Evolutionary conservation across 2,329 filamentous ascomycete species (phyloP).

Genomic region (Coniochaeta sp.): DNA sequence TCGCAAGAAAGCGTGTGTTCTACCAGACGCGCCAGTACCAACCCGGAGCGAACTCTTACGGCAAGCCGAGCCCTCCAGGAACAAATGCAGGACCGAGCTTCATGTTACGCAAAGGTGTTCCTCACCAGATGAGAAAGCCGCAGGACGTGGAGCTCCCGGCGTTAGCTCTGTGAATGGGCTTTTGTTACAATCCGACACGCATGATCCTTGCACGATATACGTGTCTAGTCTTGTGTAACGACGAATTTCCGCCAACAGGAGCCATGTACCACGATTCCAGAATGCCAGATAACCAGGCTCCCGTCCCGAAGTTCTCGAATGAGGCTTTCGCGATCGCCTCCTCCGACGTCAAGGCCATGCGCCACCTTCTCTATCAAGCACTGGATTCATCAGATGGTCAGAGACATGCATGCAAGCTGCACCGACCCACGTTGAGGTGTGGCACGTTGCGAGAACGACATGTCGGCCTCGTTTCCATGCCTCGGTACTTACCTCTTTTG

Average conservation of each 20-base stretch:
- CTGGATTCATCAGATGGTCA: background rate
- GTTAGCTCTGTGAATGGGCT: background rate
- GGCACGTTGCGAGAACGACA: background rate
- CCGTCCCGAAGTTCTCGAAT: background rate
- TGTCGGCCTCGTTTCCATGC: background rate
- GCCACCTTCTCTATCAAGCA: background rate
- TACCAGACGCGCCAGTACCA: too few species aligned
- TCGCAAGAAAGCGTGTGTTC: too few species aligned
- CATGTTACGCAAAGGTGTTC: background rate
- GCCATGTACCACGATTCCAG: background rate
- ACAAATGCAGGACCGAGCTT: background rate
- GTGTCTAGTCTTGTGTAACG: background rate
- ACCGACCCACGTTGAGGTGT: background rate
- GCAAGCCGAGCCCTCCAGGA: background rate
- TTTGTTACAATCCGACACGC: background rate
- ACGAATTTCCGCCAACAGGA: background rate
- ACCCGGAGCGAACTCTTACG: background rate
- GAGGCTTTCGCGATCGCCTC: background rate
- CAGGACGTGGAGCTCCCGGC: background rate
- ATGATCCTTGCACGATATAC: background rate
- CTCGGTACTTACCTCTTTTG: background rate
- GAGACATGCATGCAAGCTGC: background rate
- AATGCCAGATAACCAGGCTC: background rate
- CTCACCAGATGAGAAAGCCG: background rate
- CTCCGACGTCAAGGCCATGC: background rate